Base-by-base conservation (phyloP, 1,284 basidiomycete species). In the Mycena sp. region DNA sequence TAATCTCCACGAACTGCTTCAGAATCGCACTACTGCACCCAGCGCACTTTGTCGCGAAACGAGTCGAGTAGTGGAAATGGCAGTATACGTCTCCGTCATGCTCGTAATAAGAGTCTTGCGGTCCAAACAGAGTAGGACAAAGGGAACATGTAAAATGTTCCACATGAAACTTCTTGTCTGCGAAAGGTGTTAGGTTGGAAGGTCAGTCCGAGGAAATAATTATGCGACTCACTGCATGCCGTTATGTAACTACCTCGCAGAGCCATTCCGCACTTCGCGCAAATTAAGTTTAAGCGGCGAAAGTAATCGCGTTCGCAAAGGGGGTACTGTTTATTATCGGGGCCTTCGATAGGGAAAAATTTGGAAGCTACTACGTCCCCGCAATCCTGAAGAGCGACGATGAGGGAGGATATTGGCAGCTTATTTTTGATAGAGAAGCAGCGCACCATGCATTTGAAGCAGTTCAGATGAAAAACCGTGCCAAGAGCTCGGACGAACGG, bases 1-100 rank as follows among this genome's bases (percentile, higher is more conserved):
- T 99, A 81, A 99, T 99, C 81, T 99, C 97, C 65, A 99, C 97
- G 74, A 99, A 99, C 76, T 99, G 97, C 80, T 99, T 99, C 71
- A 99, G 82, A 69, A 99, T 99, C n/a, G 98, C 98, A 59, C 93
- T 98, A 71, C 91, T 94, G 80, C 97, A 99, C 4, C 97, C 98
- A 0, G 95, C 95, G 77, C 97, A 99, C 77, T 99, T 99, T 60
- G 96, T 98, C 3, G 97, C 97, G 76, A 99, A 99, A 66, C 95
- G 91, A 12, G 96, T 99, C 38, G 96, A 98, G 79, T 99, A 99
- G 81, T 99, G 97, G 79, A 94, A 98, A 79, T 98, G 96, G 74
- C 96, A 98, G 76, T 93, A 99, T 45, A 99, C 98, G 74, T 95
- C 90, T 19, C 92, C 92, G 67, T 95, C 93, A 75, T 99, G 98